Conservation (phyloP, 2,329 filamentous ascomycete genomes). For the Cyphellophora europaea region DNA sequence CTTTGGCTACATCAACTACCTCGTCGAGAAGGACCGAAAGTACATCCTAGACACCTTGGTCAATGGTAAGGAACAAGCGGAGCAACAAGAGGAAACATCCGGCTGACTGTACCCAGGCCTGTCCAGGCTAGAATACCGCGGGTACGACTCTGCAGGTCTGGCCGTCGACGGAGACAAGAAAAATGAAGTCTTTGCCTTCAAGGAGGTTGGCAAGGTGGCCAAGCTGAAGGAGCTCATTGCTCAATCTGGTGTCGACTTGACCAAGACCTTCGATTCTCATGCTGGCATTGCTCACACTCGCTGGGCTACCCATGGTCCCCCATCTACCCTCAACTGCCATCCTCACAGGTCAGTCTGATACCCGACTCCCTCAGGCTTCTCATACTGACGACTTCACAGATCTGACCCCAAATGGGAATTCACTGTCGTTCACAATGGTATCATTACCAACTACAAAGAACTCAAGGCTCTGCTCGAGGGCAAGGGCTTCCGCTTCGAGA, state of each 20-base stretch:
- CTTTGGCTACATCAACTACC: constrained; percentile 98
- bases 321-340: constrained; percentile 93
- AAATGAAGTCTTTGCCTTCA: constrained; percentile 94
- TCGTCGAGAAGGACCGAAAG: constrained; percentile 97
- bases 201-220: constrained; percentile 98
- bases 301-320: constrained; percentile 96
- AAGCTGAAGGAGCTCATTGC: constrained; percentile 92
- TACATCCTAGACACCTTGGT: constrained; percentile 93
- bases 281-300: constrained; percentile 97
- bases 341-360: constrained; percentile 74
- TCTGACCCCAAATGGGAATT: constrained; percentile 96
- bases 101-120: constrained; percentile 52
- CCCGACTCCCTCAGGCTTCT: background rate
- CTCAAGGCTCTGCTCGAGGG: constrained; percentile 81
- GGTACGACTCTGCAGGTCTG: constrained; percentile 95
- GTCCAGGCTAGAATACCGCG: constrained; percentile 92
- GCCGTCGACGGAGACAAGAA: constrained; percentile 97
- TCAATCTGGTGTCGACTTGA: constrained; percentile 70
- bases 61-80: constrained; percentile 59
- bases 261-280: constrained; percentile 94
- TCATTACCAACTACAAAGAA: constrained; percentile 99
- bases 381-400: constrained; percentile 36
- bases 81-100: background rate
- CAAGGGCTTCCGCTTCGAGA: constrained; percentile 99
- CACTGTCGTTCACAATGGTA: constrained; percentile 96